Conservation (phyloP, 768 basidiomycete genomes). For the Boletus fagicola region DNA sequence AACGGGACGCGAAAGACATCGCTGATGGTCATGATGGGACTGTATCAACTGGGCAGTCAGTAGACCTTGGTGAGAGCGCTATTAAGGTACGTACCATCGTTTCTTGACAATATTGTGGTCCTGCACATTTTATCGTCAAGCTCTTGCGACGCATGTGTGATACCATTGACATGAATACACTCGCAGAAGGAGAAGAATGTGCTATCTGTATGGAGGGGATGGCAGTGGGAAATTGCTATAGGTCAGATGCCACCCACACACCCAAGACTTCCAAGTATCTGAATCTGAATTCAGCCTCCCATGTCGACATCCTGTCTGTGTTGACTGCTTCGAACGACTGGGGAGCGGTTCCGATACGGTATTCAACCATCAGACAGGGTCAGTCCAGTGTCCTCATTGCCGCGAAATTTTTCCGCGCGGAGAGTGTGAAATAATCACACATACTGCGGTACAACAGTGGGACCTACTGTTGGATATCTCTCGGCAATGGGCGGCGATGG, state of each 20-base stretch:
- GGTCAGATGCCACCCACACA: slow-evolving; percentile 9
- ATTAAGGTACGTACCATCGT: slow-evolving; percentile 4
- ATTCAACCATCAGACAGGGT: neutral
- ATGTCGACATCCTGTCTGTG: slow-evolving; percentile 20
- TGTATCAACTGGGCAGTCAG: neutral
- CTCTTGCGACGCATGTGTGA: slow-evolving; percentile 17
- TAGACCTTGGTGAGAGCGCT: slow-evolving; percentile 11
- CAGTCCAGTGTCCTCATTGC: slow-evolving; percentile 22
- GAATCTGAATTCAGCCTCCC: slow-evolving; percentile 6
- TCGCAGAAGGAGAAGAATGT: slow-evolving; percentile 23
- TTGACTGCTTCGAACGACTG: slow-evolving; percentile 12
- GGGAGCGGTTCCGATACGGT: neutral
- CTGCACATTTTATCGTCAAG: slow-evolving; percentile 3
- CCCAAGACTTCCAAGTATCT: neutral
- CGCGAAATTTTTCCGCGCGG: slow-evolving; percentile 10
- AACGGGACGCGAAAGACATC: slow-evolving; percentile 17
- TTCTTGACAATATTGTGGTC: neutral
- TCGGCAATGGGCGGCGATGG: slow-evolving; percentile 17
- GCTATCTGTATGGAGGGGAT: slow-evolving; percentile 21
- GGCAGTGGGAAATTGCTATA: slow-evolving; percentile 16
- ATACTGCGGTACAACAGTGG: slow-evolving; percentile 19
- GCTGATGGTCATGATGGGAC: neutral
- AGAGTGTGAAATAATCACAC: slow-evolving; percentile 18
- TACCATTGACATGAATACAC: slow-evolving; percentile 21
- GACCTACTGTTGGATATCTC: slow-evolving; percentile 19